Percentiles rank a stretch among this genome's conserved stretches.
Conservation (phyloP, 208 protist genomes). For the Porcisia deanei region DNA sequence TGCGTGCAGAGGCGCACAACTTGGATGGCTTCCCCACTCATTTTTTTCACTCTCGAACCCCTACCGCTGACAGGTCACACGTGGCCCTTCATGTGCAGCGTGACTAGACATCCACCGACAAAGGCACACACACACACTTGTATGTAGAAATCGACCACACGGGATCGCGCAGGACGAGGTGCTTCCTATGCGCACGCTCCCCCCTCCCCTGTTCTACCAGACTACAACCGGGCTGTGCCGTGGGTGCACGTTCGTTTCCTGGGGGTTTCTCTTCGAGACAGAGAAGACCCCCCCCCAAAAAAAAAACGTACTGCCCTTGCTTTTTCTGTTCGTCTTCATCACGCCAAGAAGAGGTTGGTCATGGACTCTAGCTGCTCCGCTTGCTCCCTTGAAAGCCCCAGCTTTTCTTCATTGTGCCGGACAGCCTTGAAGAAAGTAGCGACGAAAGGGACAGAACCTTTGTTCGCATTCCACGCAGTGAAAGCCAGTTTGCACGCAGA, state of each 20-base stretch:
- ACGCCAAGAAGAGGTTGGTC: slow-evolving; percentile 56
- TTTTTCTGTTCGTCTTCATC: neutral
- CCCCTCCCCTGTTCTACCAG: neutral
- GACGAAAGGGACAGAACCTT: slow-evolving; percentile 52
- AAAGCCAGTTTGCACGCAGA: slow-evolving; percentile 78
- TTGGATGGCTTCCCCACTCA: neutral
- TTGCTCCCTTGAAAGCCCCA: slow-evolving; percentile 58
- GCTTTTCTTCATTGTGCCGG: slow-evolving; percentile 43
- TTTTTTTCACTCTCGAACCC: neutral
- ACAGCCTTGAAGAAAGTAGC: slow-evolving; percentile 71
- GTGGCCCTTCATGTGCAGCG: neutral
- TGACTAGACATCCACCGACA: neutral
- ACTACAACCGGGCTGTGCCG: neutral
- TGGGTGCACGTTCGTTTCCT: slow-evolving; percentile 1
- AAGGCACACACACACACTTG: neutral
- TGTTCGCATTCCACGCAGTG: slow-evolving; percentile 78
- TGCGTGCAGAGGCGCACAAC: too few species aligned
- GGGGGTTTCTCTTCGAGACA: neutral
- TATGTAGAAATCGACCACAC: neutral
- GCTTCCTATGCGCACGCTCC: neutral
- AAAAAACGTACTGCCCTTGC: neutral
- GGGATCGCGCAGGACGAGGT: neutral
- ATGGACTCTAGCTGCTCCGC: slow-evolving; percentile 69
- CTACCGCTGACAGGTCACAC: neutral
- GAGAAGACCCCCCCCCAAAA: too few species aligned